Conservation (phyloP, 768 basidiomycete genomes). For the Amanita fuliginea region DNA sequence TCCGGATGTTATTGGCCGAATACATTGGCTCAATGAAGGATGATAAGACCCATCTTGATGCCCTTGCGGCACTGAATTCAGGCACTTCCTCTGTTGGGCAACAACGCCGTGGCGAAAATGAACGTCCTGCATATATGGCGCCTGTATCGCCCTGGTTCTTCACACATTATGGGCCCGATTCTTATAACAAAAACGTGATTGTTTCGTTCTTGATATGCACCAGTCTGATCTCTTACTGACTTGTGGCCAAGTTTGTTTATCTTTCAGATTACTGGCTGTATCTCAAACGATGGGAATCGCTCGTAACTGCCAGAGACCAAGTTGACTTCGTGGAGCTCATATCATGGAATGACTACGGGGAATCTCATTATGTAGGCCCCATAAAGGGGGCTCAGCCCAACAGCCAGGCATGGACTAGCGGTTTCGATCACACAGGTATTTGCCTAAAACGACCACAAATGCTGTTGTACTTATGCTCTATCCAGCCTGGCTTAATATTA, state of each 20-base stretch:
- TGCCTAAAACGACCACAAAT: slow-evolving; percentile 7
- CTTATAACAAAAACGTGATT: slow-evolving; percentile 59
- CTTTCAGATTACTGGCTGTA: slow-evolving; percentile 59
- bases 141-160: slow-evolving; percentile 72
- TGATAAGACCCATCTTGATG: slow-evolving; percentile 44
- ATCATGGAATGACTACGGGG: slow-evolving; percentile 70
- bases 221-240: not conserved
- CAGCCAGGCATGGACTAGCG: slow-evolving; percentile 64
- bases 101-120: slow-evolving; percentile 13
- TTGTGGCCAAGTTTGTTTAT: slow-evolving; percentile 41
- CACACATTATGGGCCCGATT: slow-evolving; percentile 58
- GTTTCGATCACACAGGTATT: slow-evolving; percentile 43
- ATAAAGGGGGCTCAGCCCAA: slow-evolving; percentile 63
- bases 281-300: slow-evolving; percentile 53
- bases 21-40: slow-evolving; percentile 37
- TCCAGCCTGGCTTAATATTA: slow-evolving; percentile 54
- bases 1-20: slow-evolving; percentile 16
- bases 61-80: slow-evolving; percentile 20
- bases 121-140: slow-evolving; percentile 30
- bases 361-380: slow-evolving; percentile 74
- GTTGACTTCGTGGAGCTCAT: slow-evolving; percentile 51
- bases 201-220: not conserved
- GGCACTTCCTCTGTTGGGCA: slow-evolving; percentile 7
- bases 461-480: not conserved
- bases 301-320: slow-evolving; percentile 43